phyloP scores from a whole-genome alignment of 352 stramenopile genomes.

The Phytophthora rubi region DNA sequence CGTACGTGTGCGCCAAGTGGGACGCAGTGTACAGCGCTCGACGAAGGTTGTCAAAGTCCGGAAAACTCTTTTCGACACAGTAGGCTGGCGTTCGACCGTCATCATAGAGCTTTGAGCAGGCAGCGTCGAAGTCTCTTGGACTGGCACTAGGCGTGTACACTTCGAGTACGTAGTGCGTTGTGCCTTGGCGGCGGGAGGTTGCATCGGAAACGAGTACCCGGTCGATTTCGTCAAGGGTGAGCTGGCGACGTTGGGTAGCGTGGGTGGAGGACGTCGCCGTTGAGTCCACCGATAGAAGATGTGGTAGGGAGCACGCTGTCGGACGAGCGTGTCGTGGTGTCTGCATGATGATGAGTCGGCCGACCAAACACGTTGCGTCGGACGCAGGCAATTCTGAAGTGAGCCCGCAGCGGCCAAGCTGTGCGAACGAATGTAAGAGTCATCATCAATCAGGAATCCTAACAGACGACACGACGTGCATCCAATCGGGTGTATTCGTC shows the following conservation, averaged over 20 bases:
- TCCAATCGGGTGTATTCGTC: slow-evolving; percentile 20
- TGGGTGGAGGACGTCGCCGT: slow-evolving; percentile 1
- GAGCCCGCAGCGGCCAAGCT: neutral
- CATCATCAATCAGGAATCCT: slow-evolving; percentile 16
- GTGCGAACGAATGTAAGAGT: slow-evolving; percentile 10
- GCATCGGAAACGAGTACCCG: slow-evolving; percentile 18
- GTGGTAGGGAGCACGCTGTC: neutral
- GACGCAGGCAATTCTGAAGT: slow-evolving; percentile 26
- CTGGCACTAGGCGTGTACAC: slow-evolving; percentile 15
- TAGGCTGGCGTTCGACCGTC: slow-evolving; percentile 11
- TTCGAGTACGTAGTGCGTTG: slow-evolving; percentile 26
- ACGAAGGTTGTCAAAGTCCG: slow-evolving; percentile 36
- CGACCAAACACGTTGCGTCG: slow-evolving; percentile 7
- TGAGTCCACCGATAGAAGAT: neutral
- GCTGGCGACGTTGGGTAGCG: slow-evolving; percentile 1
- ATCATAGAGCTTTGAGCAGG: slow-evolving; percentile 7
- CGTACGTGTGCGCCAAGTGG: slow-evolving; percentile 35
- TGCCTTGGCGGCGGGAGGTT: slow-evolving; percentile 24
- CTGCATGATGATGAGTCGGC: slow-evolving; percentile 15
- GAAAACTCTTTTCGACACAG: slow-evolving; percentile 27
- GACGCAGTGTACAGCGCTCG: slow-evolving; percentile 27
- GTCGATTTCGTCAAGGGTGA: slow-evolving; percentile 32
- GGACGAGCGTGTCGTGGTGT: neutral
- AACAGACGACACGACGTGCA: slow-evolving; percentile 13
- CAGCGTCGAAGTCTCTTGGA: slow-evolving; percentile 1